phyloP scores from a whole-genome alignment of 2,329 filamentous ascomycete genomes.

The Hypoxylon rubiginosum region DNA sequence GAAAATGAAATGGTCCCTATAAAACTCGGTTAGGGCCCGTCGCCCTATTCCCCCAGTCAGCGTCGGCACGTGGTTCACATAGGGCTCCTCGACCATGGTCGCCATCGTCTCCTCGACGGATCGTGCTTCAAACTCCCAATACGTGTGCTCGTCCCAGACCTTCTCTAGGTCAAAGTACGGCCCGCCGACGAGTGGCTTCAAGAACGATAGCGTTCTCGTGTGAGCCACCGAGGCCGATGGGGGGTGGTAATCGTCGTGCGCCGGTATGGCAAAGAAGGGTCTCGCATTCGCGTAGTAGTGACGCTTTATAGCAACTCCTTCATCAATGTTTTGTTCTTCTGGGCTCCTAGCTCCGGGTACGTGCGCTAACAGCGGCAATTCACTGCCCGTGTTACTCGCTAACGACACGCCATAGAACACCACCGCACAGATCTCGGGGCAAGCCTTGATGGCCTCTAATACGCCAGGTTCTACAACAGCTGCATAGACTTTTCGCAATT shows the following conservation, averaged over 20 bases:
- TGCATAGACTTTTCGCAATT: constrained; percentile 33
- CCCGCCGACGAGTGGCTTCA: constrained; percentile 73
- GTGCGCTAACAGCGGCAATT: constrained; percentile 30
- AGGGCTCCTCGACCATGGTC: constrained; percentile 85
- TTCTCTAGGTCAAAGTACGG: constrained; percentile 81
- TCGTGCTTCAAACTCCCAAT: constrained; percentile 77
- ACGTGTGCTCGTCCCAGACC: constrained; percentile 84
- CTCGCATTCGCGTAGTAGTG: constrained; percentile 61
- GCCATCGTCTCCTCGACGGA: constrained; percentile 80
- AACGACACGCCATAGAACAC: constrained; percentile 35
- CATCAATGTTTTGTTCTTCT: not conserved
- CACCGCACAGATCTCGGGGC: constrained; percentile 42
- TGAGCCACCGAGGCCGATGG: constrained; percentile 72
- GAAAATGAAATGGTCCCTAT: constrained; percentile 80
- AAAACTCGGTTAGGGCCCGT: constrained; percentile 73
- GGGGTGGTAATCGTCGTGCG: constrained; percentile 64
- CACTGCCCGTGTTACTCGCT: not conserved
- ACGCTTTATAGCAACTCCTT: constrained; percentile 21
- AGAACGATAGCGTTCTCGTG: constrained; percentile 73
- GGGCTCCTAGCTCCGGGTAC: constrained; percentile 10
- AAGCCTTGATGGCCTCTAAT: constrained; percentile 38
- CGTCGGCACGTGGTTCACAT: constrained; percentile 83
- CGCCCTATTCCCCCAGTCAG: constrained; percentile 79
- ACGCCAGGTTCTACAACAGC: constrained; percentile 20
- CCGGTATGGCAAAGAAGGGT: constrained; percentile 63